Base-by-base conservation (phyloP, 2,329 filamentous ascomycete species). In the Paracorniculantispora psalliotae region DNA sequence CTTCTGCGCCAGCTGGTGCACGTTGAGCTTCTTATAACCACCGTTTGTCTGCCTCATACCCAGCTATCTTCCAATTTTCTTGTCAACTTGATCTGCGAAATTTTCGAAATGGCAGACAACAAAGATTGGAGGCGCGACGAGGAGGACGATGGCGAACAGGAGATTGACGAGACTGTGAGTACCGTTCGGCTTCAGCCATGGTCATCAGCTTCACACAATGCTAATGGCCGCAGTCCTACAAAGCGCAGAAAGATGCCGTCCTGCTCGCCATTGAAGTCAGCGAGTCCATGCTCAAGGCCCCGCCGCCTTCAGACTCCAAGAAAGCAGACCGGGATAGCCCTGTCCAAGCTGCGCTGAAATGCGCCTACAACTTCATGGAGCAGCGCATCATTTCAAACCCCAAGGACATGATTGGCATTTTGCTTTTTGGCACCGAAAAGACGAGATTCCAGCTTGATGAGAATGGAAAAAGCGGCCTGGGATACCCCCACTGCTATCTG, bases 381-480 rank as follows among this genome's bases (percentile, higher is more conserved):
- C 93, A 97, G 76, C 91, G 94, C 66, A 97, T 99, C 73, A 97
- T 99, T 67, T 93, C 93, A 3, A 93, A 92, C 62, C 94, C 94
- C 1, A 92, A 88, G 68, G 94, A 99, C 62, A 96, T 97, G 90
- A 97, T 99, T 83, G 92, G 93, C 2, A 89, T 99, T 26, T 73
- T 99, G 39, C 79, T 99, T 0, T 99, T 96, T 70, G 92, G 92
- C 9, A 99, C 94, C 0, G 81, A 96, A 68, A 84, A 90, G 73
- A 90, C 91, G 41, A 92, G 88, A 66, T 92, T 92, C 63, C 84
- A 88, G 48, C 84, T 86, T 17, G 86, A 87, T 47, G 81, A 85
- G 60, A 84, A 81, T 49, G 84, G 81, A 30, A 78, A 80, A 8
- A 79, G 78, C 58, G 82, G 81, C 13, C 73, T 88, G 8, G 83